Evolutionary conservation across 2,329 filamentous ascomycete species (phyloP).

Genomic region (Scopulariopsis brevicaulis): DNA sequence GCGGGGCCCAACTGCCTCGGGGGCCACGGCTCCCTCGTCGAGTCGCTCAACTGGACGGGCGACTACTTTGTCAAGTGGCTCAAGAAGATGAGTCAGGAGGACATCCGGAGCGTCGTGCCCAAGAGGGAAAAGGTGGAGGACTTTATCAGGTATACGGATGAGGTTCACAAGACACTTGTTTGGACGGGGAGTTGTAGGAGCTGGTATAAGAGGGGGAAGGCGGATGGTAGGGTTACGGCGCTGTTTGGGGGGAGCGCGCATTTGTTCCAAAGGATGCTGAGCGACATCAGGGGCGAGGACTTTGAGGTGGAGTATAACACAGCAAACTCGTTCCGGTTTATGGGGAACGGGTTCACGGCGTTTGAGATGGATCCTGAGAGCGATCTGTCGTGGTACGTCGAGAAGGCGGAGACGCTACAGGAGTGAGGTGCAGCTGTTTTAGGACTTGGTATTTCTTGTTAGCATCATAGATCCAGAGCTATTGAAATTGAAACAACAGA

Average conservation of each 20-base stretch:
- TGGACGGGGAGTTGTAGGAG: conserved; percentile 27
- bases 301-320: conserved; percentile 32
- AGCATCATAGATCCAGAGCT: no score
- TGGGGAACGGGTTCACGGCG: conserved; percentile 34
- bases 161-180: conserved; percentile 28
- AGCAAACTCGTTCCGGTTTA: conserved; percentile 30
- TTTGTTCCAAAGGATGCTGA: conserved; percentile 21
- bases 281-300: conserved; percentile 31
- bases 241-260: conserved; percentile 29
- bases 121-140: conserved; percentile 34
- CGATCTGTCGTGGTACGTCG: conserved; percentile 16
- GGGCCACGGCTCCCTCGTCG: conserved; percentile 17
- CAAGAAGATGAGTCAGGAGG: conserved; percentile 13
- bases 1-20: conserved; percentile 27
- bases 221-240: conserved; percentile 30
- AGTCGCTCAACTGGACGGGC: conserved; percentile 18
- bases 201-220: conserved; percentile 34
- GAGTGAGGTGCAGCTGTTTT: background rate
- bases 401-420: conserved; percentile 6
- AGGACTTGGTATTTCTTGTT: background rate
- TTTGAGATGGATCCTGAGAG: conserved; percentile 21
- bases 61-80: conserved; percentile 14
- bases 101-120: conserved; percentile 30
- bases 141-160: conserved; percentile 32
- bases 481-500: background rate